phyloP scores from a whole-genome alignment of 495 filamentous ascomycete species.

The Penicillium salamii region DNA sequence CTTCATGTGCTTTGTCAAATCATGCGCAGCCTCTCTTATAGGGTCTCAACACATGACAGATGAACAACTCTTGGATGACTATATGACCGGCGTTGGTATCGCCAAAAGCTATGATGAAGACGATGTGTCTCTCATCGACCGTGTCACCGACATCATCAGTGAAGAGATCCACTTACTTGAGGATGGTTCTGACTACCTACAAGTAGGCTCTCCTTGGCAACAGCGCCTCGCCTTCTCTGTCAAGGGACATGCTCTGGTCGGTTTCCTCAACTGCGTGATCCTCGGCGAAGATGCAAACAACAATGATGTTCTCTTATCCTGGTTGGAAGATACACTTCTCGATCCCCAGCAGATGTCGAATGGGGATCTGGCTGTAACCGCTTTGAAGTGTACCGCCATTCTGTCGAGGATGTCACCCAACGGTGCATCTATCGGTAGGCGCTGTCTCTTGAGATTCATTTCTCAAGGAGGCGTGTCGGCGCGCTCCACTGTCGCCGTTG shows the following conservation, averaged over 20 bases:
- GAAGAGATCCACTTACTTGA: conserved; percentile 86
- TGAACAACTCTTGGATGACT: conserved; percentile 70
- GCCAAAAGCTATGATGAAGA: conserved; percentile 45
- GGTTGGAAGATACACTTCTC: conserved; percentile 76
- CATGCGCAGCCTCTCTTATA: conserved; percentile 68
- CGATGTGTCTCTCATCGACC: conserved; percentile 54
- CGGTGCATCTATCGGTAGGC: conserved; percentile 71
- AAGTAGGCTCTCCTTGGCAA: conserved; percentile 80
- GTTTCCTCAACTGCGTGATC: conserved; percentile 79
- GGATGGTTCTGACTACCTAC: conserved; percentile 82
- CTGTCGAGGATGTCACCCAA: conserved; percentile 69
- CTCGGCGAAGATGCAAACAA: conserved; percentile 78
- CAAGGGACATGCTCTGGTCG: conserved; percentile 76
- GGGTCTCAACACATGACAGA: conserved; percentile 56
- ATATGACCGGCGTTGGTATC: conserved; percentile 55
- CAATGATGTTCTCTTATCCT: conserved; percentile 73
- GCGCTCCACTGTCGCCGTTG: conserved; percentile 62
- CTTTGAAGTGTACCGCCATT: conserved; percentile 78
- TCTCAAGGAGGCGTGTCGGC: conserved; percentile 69
- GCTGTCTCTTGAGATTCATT: conserved; percentile 79
- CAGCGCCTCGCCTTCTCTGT: conserved; percentile 82
- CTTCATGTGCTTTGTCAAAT: conserved; percentile 79
- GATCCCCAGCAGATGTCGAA: conserved; percentile 81
- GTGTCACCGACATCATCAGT: conserved; percentile 68
- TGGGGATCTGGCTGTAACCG: conserved; percentile 65